Conservation (phyloP, 805 yeast species). For the Kregervanrija delftensis region DNA sequence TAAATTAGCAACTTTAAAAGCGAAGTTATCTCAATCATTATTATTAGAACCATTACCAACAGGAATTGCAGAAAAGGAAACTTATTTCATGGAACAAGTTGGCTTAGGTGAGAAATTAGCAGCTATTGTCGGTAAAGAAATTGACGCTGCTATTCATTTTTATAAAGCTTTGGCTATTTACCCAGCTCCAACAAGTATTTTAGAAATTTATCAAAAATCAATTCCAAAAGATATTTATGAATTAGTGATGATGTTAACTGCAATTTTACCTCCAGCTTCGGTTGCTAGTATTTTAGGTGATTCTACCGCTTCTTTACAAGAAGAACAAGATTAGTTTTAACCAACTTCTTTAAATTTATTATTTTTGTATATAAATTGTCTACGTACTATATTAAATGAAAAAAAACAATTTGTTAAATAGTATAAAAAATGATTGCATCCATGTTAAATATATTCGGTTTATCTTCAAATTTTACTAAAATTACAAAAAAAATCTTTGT, state of each 20-base stretch:
- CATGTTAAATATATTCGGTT: too few species aligned
- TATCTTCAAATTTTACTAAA: too few species aligned
- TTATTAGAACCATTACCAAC: slow-evolving; percentile 70
- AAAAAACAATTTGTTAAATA: too few species aligned
- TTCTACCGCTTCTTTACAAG: slow-evolving; percentile 17
- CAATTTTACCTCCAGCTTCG: slow-evolving; percentile 80
- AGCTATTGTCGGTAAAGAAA: slow-evolving; percentile 55
- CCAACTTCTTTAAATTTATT: too few species aligned
- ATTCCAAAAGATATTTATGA: slow-evolving; percentile 80
- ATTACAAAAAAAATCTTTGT: too few species aligned
- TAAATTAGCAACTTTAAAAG: slow-evolving; percentile 53
- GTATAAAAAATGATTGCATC: too few species aligned
- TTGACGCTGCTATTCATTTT: slow-evolving; percentile 83
- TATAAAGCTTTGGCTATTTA: slow-evolving; percentile 90
- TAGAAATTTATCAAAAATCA: slow-evolving; percentile 83
- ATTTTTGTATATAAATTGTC: too few species aligned
- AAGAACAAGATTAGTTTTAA: slow-evolving; percentile 5
- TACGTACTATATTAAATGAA: too few species aligned
- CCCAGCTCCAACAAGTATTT: slow-evolving; percentile 90
- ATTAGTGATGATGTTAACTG: slow-evolving; percentile 79
- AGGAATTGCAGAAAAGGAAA: slow-evolving; percentile 62
- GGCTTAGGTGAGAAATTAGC: slow-evolving; percentile 80
- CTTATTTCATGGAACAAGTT: slow-evolving; percentile 75
- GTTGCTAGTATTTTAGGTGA: slow-evolving; percentile 61
- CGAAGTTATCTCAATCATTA: slow-evolving; percentile 57